Conservation (phyloP, 495 filamentous ascomycete genomes). For the Parathielavia appendiculata region DNA sequence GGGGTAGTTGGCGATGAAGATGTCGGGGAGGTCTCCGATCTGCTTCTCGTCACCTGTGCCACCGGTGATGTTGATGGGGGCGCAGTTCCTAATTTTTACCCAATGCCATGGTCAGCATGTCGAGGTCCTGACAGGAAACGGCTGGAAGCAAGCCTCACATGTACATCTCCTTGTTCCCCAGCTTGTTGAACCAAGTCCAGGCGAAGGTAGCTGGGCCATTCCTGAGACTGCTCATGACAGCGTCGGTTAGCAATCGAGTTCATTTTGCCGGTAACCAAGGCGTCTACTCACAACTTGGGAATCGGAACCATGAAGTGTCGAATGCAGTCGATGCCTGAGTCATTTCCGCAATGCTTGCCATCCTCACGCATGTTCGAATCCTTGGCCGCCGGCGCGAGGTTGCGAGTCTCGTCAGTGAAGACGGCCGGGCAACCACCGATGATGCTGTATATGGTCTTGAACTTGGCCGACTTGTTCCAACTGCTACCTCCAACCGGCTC, state of each 20-base stretch:
- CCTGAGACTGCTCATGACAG: constrained; percentile 13
- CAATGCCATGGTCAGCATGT: background rate
- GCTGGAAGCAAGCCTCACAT: constrained; percentile 26
- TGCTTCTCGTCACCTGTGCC: constrained; percentile 28
- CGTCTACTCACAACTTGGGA: constrained; percentile 22
- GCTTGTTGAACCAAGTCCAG: constrained; percentile 58
- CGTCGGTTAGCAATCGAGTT: background rate
- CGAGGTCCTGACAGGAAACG: background rate
- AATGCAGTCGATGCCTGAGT: constrained; percentile 24
- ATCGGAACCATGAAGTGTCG: constrained; percentile 26
- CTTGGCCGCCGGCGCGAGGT: constrained; percentile 23
- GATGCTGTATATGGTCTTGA: constrained; percentile 69
- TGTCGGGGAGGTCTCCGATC: constrained; percentile 44
- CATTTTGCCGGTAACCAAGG: background rate
- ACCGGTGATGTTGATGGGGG: constrained; percentile 47
- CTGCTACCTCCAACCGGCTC: constrained; percentile 39
- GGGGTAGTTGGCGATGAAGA: constrained; percentile 56
- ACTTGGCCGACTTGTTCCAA: constrained; percentile 37
- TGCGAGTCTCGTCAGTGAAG: constrained; percentile 33
- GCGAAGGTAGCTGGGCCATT: constrained; percentile 42
- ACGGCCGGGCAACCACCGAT: constrained; percentile 59
- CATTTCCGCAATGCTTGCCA: constrained; percentile 22
- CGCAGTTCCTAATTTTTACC: constrained; percentile 52
- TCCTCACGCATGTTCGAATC: constrained; percentile 20
- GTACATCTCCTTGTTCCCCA: constrained; percentile 58